Conservation (phyloP, 1,139 yeast genomes). For the Yamadazyma mexicana region DNA sequence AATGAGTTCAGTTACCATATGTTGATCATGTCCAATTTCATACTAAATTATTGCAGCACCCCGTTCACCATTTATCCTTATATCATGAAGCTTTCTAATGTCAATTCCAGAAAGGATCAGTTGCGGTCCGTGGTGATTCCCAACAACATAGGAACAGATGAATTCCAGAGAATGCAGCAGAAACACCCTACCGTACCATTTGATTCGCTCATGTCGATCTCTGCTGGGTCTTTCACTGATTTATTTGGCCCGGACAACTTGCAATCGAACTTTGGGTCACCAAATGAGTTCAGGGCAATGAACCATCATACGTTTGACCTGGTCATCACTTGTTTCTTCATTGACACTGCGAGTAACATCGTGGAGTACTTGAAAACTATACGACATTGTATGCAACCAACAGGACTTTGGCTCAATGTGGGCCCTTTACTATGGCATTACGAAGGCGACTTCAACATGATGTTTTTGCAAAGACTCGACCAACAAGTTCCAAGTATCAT, state of each 20-base stretch:
- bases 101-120: conserved; percentile 44
- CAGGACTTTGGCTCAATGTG: conserved; percentile 77
- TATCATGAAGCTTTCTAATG: conserved; percentile 52
- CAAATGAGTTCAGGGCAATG: conserved; percentile 40
- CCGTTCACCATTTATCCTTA: conserved; percentile 52
- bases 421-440: conserved; percentile 90
- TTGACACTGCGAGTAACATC: conserved; percentile 77
- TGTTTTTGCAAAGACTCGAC: conserved; percentile 19
- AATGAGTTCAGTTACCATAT: conserved; percentile 84
- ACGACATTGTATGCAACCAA: conserved; percentile 46
- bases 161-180: conserved; percentile 19
- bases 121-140: conserved; percentile 51
- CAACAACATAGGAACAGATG: conserved; percentile 45
- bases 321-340: conserved; percentile 70
- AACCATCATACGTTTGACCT: conserved; percentile 48
- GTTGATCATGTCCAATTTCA: conserved; percentile 65
- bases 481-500: conserved; percentile 31
- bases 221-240: conserved; percentile 79
- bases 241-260: conserved; percentile 56
- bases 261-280: conserved; percentile 16
- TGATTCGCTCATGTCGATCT: conserved; percentile 66
- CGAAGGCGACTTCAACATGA: conserved; percentile 49
- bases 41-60: conserved; percentile 54
- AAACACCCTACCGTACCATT: conserved; percentile 42
- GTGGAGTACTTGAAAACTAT: conserved; percentile 68